These are phyloP conservation scores for Diaporthe nobilis DNA, from an alignment of 2,329 filamentous ascomycete species.

Conservation along the genomic window DNA sequence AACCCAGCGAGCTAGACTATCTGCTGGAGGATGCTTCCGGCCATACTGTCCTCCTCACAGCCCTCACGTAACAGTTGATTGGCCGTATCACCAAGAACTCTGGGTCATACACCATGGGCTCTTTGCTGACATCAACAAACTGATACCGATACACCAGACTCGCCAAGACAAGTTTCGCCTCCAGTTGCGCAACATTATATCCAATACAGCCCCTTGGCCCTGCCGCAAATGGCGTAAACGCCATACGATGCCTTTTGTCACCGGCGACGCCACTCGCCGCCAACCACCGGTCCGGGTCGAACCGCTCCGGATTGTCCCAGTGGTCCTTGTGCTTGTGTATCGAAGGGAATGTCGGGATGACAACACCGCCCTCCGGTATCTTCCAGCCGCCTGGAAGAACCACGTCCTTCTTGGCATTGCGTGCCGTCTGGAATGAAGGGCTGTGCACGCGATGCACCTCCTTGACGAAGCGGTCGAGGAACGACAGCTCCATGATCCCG, in stretches of 20 bases:
- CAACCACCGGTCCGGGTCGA: conserved; percentile 9
- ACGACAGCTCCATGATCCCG: background rate
- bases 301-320: conserved; percentile 22
- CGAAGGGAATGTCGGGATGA: background rate
- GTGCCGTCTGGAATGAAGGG: background rate
- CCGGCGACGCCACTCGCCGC: background rate
- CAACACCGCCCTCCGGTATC: background rate
- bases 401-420: background rate
- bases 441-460: conserved; percentile 9
- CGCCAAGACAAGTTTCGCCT: conserved; percentile 4
- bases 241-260: background rate
- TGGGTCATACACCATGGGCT: conserved; percentile 12
- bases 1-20: too few species aligned
- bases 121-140: background rate
- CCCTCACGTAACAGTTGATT: background rate
- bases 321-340: background rate
- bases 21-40: background rate
- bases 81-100: conserved; percentile 20
- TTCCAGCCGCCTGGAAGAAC: background rate
- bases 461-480: background rate
- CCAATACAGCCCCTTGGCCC: conserved; percentile 4
- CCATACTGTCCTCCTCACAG: background rate
- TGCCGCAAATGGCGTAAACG: conserved; percentile 8
- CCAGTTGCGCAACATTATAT: background rate
- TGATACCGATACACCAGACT: background rate